Percentiles rank a stretch among this genome's conserved stretches.
phyloP scores from a whole-genome alignment of 2,329 filamentous ascomycete species.

The Nothophoma quercina region DNA sequence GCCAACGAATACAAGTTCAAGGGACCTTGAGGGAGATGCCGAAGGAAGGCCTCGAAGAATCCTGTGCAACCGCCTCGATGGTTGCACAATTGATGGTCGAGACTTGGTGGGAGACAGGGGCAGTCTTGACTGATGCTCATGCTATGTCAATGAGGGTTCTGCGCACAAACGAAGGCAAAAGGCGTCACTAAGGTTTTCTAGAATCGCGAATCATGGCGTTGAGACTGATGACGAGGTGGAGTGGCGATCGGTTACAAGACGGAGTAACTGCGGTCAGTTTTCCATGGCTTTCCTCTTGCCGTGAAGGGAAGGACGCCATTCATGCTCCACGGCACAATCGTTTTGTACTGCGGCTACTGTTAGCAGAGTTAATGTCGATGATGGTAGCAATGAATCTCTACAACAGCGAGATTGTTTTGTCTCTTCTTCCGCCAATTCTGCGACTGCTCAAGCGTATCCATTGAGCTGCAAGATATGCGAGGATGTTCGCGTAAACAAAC shows the following conservation, averaged over 20 bases:
- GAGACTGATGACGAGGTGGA: conserved; percentile 4
- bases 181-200: neutral
- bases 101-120: neutral
- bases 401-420: neutral
- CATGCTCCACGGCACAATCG: conserved; percentile 1
- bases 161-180: neutral
- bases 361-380: neutral
- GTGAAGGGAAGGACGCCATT: conserved; percentile 15
- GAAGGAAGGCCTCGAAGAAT: conserved; percentile 12
- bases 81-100: conserved; percentile 1
- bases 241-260: conserved; percentile 10
- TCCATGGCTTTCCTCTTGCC: conserved; percentile 19
- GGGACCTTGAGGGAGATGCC: conserved; percentile 6
- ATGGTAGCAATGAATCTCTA: neutral
- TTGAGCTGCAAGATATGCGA: neutral
- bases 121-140: neutral
- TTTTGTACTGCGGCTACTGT: neutral
- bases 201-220: neutral
- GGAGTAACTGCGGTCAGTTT: conserved; percentile 22
- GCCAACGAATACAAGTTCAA: conserved; percentile 48
- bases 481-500: neutral
- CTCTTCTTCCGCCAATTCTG: neutral
- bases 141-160: neutral
- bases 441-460: neutral
- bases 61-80: conserved; percentile 1